Evolutionary conservation across 2,329 filamentous ascomycete species (phyloP), one percentile per base, ranked within the genome.

Genomic region (Cercospora beticola): DNA sequence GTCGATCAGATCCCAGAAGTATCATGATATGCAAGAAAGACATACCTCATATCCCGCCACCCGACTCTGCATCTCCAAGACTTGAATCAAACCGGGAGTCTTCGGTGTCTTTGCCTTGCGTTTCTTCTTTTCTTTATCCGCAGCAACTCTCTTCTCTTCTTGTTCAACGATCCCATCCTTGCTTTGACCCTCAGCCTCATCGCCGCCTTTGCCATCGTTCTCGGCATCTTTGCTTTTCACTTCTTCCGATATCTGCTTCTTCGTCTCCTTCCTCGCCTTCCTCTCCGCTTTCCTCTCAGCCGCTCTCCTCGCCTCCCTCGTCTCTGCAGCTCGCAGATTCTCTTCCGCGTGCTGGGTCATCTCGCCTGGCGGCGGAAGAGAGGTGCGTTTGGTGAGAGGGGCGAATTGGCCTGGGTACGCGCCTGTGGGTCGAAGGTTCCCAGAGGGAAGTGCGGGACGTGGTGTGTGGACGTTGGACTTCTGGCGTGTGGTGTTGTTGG

Each of bases 41-140:
- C n/a, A n/a, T n/a, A n/a, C 62, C 31, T 49, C 46, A 49, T 31
- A 57, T 4, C 62, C 62, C 5, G 62, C 62, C 8, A 16, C n/a
- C 16, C 30, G 43, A 56, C 62, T 64, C 49, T 64, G 62, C 62
- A 64, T 64, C 7, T 36, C 49, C 49, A 64, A 26, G 8, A 56
- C 40, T 16, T 36, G 33, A 16, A 49, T 64, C 31, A 64, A 6
- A 7, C 62, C 62, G 6, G 49, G 21, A 4, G n/a, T 18, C 9
- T 56, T 57, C 46, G 18, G 6, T 2, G 16, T 4, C 16, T 43
- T 33, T 12, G 26, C 21, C 5, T 43, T 43, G n/a, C 21, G 1
- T 31, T 14, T 63, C 14, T 23, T 21, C 18, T 14, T 18, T 10
- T 9, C n/a, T 7, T 5, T 26, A 26, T 30, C 3, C 10, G 2